Evolutionary conservation across 306 rosid genomes (phyloP).

Genomic region (Parietaria judaica): DNA sequence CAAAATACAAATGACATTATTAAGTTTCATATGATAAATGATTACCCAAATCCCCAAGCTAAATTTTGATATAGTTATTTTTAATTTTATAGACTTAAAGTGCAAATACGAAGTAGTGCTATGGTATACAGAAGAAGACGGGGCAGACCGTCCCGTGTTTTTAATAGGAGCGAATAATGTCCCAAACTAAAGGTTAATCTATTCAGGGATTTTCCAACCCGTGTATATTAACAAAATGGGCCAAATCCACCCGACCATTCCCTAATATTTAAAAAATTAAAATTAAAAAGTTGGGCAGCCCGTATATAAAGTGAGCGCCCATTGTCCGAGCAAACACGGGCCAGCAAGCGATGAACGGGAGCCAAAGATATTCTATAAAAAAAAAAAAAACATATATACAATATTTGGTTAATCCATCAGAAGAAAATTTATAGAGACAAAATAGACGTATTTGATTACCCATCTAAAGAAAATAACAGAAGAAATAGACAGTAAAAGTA

Average conservation of each 20-base stretch:
- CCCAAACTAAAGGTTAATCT: no score
- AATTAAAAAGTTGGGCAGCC: no score
- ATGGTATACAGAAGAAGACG: not conserved
- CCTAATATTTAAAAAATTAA: not conserved
- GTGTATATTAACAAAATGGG: not conserved
- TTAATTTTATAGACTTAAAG: not conserved
- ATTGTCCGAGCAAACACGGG: no score
- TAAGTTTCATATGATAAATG: not conserved
- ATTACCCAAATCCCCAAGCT: constrained; percentile 1
- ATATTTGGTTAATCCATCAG: constrained; percentile 3
- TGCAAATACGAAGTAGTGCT: not conserved
- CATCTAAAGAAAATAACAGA: no score
- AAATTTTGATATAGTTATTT: not conserved
- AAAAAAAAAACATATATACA: not conserved
- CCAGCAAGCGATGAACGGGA: no score
- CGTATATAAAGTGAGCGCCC: no score
- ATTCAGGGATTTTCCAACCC: not conserved
- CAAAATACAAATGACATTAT: not conserved
- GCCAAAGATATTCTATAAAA: constrained; percentile 15
- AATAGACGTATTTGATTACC: not conserved
- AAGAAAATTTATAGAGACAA: not conserved
- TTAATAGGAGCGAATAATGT: not conserved
- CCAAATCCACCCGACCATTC: not conserved
- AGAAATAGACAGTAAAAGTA: constrained; percentile 2
- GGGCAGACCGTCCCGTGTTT: no score